These are phyloP conservation scores for Mortierella polycephala DNA, from an alignment of 371 early-diverging fungal species.

Conservation along the genomic window DNA sequence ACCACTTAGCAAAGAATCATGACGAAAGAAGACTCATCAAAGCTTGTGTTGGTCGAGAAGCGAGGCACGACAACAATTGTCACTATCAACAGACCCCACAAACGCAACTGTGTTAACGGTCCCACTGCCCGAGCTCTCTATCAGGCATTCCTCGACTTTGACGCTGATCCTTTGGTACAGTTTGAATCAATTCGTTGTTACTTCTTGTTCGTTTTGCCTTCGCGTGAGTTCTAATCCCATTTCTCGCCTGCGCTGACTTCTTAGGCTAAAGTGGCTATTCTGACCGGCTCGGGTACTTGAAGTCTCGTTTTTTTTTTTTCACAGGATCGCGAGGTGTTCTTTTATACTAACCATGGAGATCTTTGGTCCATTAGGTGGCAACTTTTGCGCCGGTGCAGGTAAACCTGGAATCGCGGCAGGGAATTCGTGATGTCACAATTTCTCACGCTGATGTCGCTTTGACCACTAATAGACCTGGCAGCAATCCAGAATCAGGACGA, in stretches of 20 bases:
- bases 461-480: conserved; percentile 25
- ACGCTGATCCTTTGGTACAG: conserved; percentile 46
- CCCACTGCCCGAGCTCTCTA: conserved; percentile 52
- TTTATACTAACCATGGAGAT: background rate
- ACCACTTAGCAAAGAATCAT: no score
- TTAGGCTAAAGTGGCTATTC: conserved; percentile 56
- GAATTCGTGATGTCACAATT: no score
- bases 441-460: background rate
- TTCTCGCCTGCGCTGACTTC: no score
- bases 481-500: conserved; percentile 47
- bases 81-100: conserved; percentile 56
- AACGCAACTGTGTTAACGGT: conserved; percentile 57
- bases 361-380: conserved; percentile 33
- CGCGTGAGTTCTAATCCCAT: no score
- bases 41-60: conserved; percentile 47
- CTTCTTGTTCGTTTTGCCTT: background rate
- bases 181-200: background rate
- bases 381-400: conserved; percentile 60
- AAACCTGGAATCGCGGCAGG: no score
- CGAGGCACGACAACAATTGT: conserved; percentile 35
- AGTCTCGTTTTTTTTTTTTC: background rate
- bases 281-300: conserved; percentile 56
- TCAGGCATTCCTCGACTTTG: conserved; percentile 57
- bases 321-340: no score
- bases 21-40: conserved; percentile 26